Base-by-base conservation (phyloP, 2,329 filamentous ascomycete species). In the Paecilomyces dactylethromorphus region DNA sequence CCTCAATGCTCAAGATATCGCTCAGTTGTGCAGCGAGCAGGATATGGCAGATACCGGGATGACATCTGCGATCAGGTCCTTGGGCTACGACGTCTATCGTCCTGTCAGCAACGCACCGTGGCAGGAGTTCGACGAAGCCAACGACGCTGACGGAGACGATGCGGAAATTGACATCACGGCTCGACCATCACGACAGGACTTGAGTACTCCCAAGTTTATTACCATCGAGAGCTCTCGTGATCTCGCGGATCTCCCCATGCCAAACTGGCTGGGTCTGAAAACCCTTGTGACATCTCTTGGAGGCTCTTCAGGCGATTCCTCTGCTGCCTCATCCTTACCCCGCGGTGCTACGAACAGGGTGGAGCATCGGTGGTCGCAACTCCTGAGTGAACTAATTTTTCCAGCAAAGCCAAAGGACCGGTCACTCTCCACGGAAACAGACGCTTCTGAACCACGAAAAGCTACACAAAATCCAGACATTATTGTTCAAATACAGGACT, bases 401-500 rank as follows among this genome's bases (percentile, higher is more conserved):
- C 64, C 69, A 3, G 55, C 69, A 5, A 49, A 59, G 33, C 60
- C 61, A 49, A 54, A 60, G n/a, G 53, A 58, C 39, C 60, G 57
- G 21, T 56, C 59, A 32, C 2, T 59, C 1, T 26, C 50, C 24
- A 18, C 62, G 5, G 50, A 54, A 8, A 61, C 56, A 21, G 59
- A 58, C 49, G 55, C 51, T 8, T 55, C 53, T 32, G 62, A 67
- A 55, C 51, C 58, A 32, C 55, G 52, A 35, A 62, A 64, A 8
- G 56, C 58, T 31, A 65, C 64, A 22, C 62, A 63, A 29, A 60
- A 57, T 56, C 65, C 69, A 66, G 69, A 80, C 24, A 81, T 92
- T 7, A 87, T 97, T 59, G 80, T 95, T 45, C 91, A 91, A 65
- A 77, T 96, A 12, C 85, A 89, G 69, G 91, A 97, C 70, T 89